phyloP scores from a whole-genome alignment of 345 rosid genomes.

The Cardiospermum halicacabum region DNA sequence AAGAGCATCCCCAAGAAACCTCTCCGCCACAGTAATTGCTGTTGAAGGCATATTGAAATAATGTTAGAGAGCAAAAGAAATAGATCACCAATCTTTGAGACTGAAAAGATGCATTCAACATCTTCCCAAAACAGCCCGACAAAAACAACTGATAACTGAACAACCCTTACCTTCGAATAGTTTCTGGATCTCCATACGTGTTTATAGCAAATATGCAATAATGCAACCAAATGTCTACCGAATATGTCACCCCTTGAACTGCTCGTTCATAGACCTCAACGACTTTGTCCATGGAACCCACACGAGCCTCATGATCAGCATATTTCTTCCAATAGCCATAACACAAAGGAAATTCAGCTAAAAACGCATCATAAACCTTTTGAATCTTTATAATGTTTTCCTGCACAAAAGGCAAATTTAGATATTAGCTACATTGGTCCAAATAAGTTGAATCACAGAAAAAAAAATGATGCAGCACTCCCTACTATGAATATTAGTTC shows the following conservation, averaged over 20 bases:
- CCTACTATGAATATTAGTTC: too few species aligned
- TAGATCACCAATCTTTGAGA: constrained; percentile 27
- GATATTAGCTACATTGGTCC: constrained; percentile 17
- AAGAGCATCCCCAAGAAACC: constrained; percentile 57
- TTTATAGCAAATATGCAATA: constrained; percentile 75
- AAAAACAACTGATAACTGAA: constrained; percentile 18
- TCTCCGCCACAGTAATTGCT: constrained; percentile 61
- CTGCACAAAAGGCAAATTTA: constrained; percentile 36
- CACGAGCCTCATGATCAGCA: constrained; percentile 90
- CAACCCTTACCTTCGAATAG: constrained; percentile 79
- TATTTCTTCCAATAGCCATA: constrained; percentile 99
- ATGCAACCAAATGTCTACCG: constrained; percentile 97
- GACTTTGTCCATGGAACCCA: constrained; percentile 86
- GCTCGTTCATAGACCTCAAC: constrained; percentile 96
- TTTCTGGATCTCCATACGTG: constrained; percentile 92
- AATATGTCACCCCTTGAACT: constrained; percentile 86
- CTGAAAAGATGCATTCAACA: constrained; percentile 25
- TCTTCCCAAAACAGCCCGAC: constrained; percentile 24
- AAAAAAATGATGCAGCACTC: background rate
- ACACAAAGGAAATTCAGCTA: constrained; percentile 91
- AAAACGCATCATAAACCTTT: constrained; percentile 83
- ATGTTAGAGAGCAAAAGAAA: constrained; percentile 57
- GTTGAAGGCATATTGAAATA: constrained; percentile 65
- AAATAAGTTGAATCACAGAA: background rate
- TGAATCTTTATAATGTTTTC: constrained; percentile 73